These are phyloP conservation scores for Lasiosphaeria hispida DNA, from an alignment of 495 filamentous ascomycete species.

Conservation along the genomic window DNA sequence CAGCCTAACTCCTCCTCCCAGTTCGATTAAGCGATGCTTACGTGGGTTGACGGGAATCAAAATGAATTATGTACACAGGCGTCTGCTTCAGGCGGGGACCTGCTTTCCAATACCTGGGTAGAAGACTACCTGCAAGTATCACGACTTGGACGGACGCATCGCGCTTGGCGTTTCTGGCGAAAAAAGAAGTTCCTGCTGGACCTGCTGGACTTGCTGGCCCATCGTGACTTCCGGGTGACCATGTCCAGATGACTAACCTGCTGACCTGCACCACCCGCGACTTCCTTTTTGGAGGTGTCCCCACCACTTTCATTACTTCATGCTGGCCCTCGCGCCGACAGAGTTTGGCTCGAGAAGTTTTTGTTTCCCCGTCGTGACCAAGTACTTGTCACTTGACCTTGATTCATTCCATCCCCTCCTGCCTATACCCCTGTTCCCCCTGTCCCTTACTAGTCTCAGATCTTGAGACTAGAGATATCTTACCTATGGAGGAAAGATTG, in stretches of 20 bases:
- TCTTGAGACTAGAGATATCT: too few species aligned
- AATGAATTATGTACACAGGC: background rate
- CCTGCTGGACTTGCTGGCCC: background rate
- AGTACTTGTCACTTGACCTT: too few species aligned
- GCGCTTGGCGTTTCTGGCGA: constrained; percentile 17
- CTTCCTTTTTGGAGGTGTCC: too few species aligned
- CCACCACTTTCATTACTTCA: too few species aligned
- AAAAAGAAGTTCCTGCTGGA: constrained; percentile 1
- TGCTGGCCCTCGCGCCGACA: too few species aligned
- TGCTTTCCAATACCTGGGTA: background rate
- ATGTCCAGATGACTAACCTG: background rate
- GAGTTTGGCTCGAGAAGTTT: too few species aligned
- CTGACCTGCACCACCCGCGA: too few species aligned
- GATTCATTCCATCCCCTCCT: too few species aligned
- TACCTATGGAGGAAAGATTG: too few species aligned
- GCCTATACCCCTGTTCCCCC: too few species aligned
- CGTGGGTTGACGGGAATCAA: background rate
- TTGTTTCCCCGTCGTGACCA: too few species aligned
- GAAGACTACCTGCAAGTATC: background rate
- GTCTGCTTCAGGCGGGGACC: background rate
- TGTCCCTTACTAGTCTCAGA: too few species aligned
- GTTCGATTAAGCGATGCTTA: constrained; percentile 9
- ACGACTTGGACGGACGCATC: constrained; percentile 3
- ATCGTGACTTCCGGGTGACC: background rate
- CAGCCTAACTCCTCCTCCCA: background rate